A percentile compares a stretch with the other conserved stretches of the same genome.
phyloP scores from a whole-genome alignment of 352 stramenopile species.

The Globisporangium uncinulatum region DNA sequence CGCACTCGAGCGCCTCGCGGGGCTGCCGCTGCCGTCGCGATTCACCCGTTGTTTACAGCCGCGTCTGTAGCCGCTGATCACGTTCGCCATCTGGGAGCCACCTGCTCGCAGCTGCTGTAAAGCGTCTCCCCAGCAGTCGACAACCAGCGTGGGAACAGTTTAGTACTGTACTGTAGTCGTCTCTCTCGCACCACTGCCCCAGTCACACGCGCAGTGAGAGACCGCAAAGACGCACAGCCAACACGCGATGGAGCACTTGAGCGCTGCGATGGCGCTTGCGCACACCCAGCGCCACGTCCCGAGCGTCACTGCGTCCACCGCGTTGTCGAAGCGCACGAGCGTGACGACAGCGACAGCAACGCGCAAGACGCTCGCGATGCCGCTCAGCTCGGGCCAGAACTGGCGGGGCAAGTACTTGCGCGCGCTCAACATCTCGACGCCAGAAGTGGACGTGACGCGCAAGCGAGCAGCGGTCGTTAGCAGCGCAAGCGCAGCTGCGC shows the following conservation, averaged over 20 bases:
- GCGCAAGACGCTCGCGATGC: background rate
- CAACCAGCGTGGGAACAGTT: background rate
- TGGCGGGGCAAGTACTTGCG: constrained; percentile 75
- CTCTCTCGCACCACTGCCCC: background rate
- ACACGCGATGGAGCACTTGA: background rate
- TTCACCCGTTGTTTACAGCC: no score
- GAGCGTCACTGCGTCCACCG: background rate
- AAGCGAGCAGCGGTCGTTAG: background rate
- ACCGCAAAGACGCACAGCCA: background rate
- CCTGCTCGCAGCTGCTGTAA: background rate
- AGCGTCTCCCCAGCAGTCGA: no score
- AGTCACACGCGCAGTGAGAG: background rate
- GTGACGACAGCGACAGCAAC: background rate
- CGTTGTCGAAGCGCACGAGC: background rate
- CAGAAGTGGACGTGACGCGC: constrained; percentile 22
- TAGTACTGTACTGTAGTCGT: background rate
- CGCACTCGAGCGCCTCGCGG: no score
- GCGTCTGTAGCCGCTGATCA: no score
- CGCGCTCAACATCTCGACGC: constrained; percentile 67
- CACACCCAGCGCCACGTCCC: no score
- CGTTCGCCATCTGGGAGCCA: no score
- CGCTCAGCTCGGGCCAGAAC: constrained; percentile 27
- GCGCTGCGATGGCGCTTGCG: background rate
- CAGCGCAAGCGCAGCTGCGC: constrained; percentile 25
- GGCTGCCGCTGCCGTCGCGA: no score